A percentile compares a stretch with the other conserved stretches of the same genome.
phyloP scores from a whole-genome alignment of 306 rosid genomes.

The Spatholobus suberectus region DNA sequence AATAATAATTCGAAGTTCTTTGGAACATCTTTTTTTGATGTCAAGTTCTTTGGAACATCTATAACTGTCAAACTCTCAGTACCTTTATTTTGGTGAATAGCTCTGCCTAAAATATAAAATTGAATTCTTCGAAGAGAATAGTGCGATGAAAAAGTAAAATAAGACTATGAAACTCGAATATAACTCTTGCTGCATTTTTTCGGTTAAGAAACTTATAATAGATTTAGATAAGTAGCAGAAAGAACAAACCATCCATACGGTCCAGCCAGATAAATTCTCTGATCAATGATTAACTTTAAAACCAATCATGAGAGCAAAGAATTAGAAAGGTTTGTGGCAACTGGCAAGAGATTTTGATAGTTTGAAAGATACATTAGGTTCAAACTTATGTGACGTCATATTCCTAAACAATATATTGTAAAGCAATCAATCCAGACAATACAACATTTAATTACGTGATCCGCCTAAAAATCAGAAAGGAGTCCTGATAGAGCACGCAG shows the following conservation, averaged over 20 bases:
- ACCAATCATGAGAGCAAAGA: conserved; percentile 5
- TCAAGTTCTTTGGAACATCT: no score
- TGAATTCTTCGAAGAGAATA: neutral
- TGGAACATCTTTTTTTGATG: neutral
- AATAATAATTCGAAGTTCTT: neutral
- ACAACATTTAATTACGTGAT: conserved; percentile 1
- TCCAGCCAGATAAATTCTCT: neutral
- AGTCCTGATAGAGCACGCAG: neutral
- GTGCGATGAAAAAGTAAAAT: neutral
- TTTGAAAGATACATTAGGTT: neutral
- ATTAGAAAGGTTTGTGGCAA: conserved; percentile 16
- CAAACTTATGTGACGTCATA: conserved; percentile 14
- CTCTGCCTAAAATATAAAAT: no score
- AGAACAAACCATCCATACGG: neutral
- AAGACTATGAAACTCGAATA: conserved; percentile 7
- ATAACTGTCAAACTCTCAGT: no score
- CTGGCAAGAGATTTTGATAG: neutral
- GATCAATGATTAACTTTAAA: conserved; percentile 27
- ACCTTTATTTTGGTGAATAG: no score
- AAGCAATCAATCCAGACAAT: conserved; percentile 16
- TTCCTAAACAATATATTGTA: conserved; percentile 7
- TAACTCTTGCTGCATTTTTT: neutral
- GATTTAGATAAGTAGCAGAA: neutral
- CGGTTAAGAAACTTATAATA: neutral
- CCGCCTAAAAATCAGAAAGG: neutral